phyloP scores from a whole-genome alignment of 1,284 basidiomycete genomes.

The Golubevia pallescens region DNA sequence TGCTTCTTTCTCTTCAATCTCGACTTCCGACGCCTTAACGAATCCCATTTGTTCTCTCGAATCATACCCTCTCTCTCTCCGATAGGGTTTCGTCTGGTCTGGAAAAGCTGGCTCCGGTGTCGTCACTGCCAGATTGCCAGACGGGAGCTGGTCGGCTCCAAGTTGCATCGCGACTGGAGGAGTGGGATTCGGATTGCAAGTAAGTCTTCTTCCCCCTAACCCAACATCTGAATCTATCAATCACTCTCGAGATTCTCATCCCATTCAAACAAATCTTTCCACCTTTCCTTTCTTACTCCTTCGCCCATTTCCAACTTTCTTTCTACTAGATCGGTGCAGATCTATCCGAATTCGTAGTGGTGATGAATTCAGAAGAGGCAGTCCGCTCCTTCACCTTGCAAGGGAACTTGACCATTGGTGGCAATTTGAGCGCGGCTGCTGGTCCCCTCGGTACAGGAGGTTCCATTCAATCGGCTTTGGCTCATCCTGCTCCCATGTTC shows the following conservation, averaged over 20 bases:
- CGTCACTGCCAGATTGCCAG: conserved; percentile 89
- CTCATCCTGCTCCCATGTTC: conserved; percentile 95
- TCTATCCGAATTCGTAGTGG: conserved; percentile 73
- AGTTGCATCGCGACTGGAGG: conserved; percentile 93
- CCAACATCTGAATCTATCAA: not conserved
- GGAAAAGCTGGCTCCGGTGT: conserved; percentile 93
- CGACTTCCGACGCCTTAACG: not conserved
- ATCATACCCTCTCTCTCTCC: conserved; percentile 8
- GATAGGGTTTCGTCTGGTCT: conserved; percentile 87
- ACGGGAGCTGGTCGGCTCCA: conserved; percentile 96
- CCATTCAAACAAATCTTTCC: conserved; percentile 12
- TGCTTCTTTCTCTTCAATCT: not conserved
- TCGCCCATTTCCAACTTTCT: conserved; percentile 68
- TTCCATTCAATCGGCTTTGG: conserved; percentile 82
- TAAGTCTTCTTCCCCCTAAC: conserved; percentile 71
- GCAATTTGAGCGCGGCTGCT: conserved; percentile 70
- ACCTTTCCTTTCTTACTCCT: not conserved
- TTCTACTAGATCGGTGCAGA: conserved; percentile 73
- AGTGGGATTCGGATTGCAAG: conserved; percentile 94
- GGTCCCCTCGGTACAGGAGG: conserved; percentile 96
- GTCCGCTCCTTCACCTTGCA: conserved; percentile 92
- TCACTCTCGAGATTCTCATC: conserved; percentile 1
- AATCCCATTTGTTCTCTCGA: not conserved
- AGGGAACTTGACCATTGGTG: conserved; percentile 93
- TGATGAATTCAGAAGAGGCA: conserved; percentile 94